These are phyloP conservation scores for Colletotrichum filicis DNA, from an alignment of 2,329 filamentous ascomycete genomes.

Conservation along the genomic window DNA sequence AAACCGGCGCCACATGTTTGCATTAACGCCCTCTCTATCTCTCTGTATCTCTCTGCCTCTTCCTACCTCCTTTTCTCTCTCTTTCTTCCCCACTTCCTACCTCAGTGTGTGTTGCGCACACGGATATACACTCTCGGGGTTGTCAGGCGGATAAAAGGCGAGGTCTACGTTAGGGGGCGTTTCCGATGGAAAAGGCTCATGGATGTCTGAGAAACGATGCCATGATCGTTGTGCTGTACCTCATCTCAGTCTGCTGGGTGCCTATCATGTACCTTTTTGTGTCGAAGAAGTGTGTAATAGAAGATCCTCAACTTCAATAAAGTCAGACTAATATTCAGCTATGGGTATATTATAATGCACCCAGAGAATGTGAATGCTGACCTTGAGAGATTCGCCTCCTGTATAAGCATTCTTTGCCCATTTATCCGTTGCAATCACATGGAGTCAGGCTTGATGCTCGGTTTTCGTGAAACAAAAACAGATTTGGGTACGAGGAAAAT, in stretches of 20 bases:
- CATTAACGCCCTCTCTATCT: not conserved
- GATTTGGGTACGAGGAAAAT: not conserved
- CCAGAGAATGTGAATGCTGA: not conserved
- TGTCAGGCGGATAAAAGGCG: not conserved
- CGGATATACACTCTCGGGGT: constrained; percentile 11
- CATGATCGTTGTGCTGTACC: not conserved
- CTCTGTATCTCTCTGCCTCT: not conserved
- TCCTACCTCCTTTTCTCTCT: not conserved
- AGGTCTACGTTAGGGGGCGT: constrained; percentile 5
- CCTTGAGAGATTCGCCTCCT: not conserved
- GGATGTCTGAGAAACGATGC: constrained; percentile 1
- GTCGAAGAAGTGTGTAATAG: constrained; percentile 18
- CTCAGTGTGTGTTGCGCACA: not conserved
- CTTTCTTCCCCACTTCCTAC: not conserved
- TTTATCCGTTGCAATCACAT: not conserved
- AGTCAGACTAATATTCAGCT: not conserved
- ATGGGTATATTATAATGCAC: not conserved
- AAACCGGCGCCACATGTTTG: constrained; percentile 12
- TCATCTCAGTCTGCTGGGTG: not conserved
- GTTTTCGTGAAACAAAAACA: not conserved
- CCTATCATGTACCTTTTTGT: constrained; percentile 10
- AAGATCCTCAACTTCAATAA: constrained; percentile 11
- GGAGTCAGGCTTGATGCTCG: not conserved
- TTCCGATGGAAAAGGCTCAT: constrained; percentile 4
- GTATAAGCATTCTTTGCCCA: not conserved